phyloP scores from a whole-genome alignment of 306 rosid genomes.

The cucumber (Cucumis sativus) region Cucumber_9930_V3 NC_026658.2:15305001-15305500 shows the following conservation, averaged over 20 bases:
- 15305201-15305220: constrained; percentile 28
- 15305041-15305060: constrained; percentile 96
- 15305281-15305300: constrained; percentile 91
- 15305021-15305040: constrained; percentile 93
- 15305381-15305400: background rate
- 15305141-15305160: constrained; percentile 11
- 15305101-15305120: constrained; percentile 76
- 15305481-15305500: background rate
- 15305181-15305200: constrained; percentile 7
- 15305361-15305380: background rate
- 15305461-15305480: background rate
- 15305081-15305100: constrained; percentile 38
- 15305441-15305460: background rate
- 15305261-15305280: constrained; percentile 74
- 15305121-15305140: constrained; percentile 90
- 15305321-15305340: constrained; percentile 14
- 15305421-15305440: background rate
- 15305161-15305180: constrained; percentile 12
- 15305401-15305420: background rate
- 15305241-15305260: constrained; percentile 87
- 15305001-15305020: constrained; percentile 70
- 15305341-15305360: background rate
- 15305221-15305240: constrained; percentile 96
- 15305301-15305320: constrained; percentile 97
- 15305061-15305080: constrained; percentile 82